Evolutionary conservation across 2,329 filamentous ascomycete genomes (phyloP).

Genomic region (Cladosporium austrohemisphaericum): DNA sequence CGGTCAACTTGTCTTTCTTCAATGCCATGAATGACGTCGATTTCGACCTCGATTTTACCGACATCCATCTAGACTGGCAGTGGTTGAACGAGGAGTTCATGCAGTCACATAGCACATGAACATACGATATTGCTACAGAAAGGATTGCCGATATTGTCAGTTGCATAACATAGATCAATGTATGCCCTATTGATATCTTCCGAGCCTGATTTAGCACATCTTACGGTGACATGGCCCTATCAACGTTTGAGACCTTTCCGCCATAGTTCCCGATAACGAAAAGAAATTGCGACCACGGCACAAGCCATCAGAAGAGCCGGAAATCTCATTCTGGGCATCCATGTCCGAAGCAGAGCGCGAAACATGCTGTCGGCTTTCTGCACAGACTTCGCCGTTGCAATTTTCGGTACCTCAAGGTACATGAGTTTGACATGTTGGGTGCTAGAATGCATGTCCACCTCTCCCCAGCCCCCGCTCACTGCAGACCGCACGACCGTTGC

Average conservation of each 20-base stretch:
- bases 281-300: background rate
- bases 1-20: background rate
- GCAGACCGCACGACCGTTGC: constrained; percentile 39
- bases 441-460: background rate
- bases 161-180: background rate
- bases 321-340: background rate
- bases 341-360: background rate
- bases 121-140: background rate
- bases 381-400: background rate
- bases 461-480: background rate
- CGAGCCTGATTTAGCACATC: background rate
- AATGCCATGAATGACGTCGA: background rate
- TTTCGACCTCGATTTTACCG: background rate
- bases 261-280: background rate
- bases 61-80: background rate
- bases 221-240: background rate
- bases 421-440: background rate
- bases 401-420: background rate
- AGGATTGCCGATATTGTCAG: background rate
- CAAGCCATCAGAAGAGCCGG: background rate
- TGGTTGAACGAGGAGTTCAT: background rate
- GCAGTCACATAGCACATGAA: background rate
- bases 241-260: background rate
- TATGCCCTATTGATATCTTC: background rate
- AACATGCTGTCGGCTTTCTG: background rate